Conservation (phyloP, 1,139 yeast genomes). For the Taiozyma onychis region DNA sequence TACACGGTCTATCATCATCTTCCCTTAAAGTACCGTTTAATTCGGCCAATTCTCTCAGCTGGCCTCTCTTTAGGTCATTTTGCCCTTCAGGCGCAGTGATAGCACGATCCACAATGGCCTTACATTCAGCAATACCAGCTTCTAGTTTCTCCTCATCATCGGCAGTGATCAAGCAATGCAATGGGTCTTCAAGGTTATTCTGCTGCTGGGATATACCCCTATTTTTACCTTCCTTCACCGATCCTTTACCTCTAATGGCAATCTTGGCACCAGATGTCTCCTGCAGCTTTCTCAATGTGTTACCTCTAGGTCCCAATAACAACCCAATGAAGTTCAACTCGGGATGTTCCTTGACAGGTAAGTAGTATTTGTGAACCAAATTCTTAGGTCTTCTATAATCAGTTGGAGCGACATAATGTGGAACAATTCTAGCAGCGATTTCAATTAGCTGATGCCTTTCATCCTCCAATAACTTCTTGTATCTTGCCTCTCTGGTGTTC, state of each 20-base stretch:
- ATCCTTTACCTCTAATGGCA: constrained; percentile 89
- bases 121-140: constrained; percentile 69
- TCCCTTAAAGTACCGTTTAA: constrained; percentile 92
- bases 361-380: constrained; percentile 73
- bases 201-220: constrained; percentile 31
- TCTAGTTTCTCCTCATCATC: constrained; percentile 76
- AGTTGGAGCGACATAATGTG: constrained; percentile 76
- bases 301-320: constrained; percentile 92
- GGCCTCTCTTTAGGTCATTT: constrained; percentile 86
- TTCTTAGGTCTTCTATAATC: constrained; percentile 71
- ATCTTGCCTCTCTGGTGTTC: constrained; percentile 75
- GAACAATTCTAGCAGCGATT: constrained; percentile 62
- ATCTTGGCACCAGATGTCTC: constrained; percentile 80
- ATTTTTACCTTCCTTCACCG: constrained; percentile 86
- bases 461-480: constrained; percentile 55
- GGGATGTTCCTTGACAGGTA: constrained; percentile 86
- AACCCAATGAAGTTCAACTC: constrained; percentile 91
- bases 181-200: constrained; percentile 64
- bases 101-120: constrained; percentile 74
- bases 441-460: constrained; percentile 80
- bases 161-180: constrained; percentile 85
- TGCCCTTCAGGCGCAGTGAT: constrained; percentile 90
- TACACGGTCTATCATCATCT: constrained; percentile 65
- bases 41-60: constrained; percentile 85
- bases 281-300: constrained; percentile 76